Base-by-base conservation (phyloP, 257 asterid species). In the Gentiana macrophylla region DNA sequence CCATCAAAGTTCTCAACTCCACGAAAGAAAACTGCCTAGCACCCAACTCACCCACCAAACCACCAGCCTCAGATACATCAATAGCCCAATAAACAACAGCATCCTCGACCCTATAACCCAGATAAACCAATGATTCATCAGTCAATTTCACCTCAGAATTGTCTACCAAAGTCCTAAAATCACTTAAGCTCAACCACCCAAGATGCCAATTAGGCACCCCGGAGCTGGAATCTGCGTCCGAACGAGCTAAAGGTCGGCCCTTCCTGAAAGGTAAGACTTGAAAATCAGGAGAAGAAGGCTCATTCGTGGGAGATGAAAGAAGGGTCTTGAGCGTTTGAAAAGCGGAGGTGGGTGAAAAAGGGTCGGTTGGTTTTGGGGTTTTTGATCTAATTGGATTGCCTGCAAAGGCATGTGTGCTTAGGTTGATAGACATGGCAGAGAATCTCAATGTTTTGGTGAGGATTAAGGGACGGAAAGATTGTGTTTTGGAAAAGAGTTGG, bases 1-100 rank as follows among this genome's bases (percentile, higher is more conserved):
- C 95, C 98, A 91, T 91, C 37, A 91, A 78, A 60, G 97, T 91
- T 82, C 97, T 85, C 74, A 91, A 49, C 80, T 87, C 98, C 63
- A 88, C 97, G 64, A 91, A 91, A 73, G 84, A 52, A 52, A 65
- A 65, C 53, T 80, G 80, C 36, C 64, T 75, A 36, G 67, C 71
- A 32, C 95, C 94, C 79, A 91, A 60, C 61, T 72, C 78, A 62
- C 52, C 69, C 51, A 78, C 94, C 78, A 83, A 56, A 1, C 53
- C 83, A 68, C 74, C 67, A 67, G 74, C 92, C 68, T 88, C 93
- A 8, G 98, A 78, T 50, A 83, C 84, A 71, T 91, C 97, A 52
- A 88, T 69, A 51, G 84, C 97, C 98, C 98, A 91, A 61, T 91
- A 91, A 50, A 88, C 98, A 52, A 62, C 84, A 63, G 66, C 93